Evolutionary conservation across 2,329 filamentous ascomycete genomes (phyloP), one percentile per base, ranked within the genome.

Genomic region (Trichophyton schoenleinii): DNA sequence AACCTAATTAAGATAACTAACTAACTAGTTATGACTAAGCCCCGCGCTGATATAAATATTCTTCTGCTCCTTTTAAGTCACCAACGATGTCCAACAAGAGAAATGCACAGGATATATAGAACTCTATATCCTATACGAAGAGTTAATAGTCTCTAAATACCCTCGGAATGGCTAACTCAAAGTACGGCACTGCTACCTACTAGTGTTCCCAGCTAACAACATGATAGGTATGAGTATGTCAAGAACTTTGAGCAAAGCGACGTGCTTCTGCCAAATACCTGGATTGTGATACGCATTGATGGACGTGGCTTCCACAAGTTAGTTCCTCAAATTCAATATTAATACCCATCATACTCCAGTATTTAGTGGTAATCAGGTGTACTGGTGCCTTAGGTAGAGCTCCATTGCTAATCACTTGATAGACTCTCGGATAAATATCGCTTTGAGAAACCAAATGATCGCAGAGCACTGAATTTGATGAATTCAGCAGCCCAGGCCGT

Each of bases 301-400:
- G 94, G 94, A 25, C 83, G 92, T 65, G 91, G 91, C 18, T 99
- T 99, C 75, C 94, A 91, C 69, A 96, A 95, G 90, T 95, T 31
- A 60, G 61, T 46, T 25, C 48, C 61, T 59, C 28, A 31, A 31
- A 31, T 31, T 31, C 28, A 31, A 31, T 31, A 1, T 41, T 59
- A 15, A 53, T 31, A 31, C 25, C 49, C 25, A 34, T 9, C 3
- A 20, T 52, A 8, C 11, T 25, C 25, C 48, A 25, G 3, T 34
- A 28, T 53, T n/a, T 34, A 4, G 28, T 15, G 3, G 25, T 34
- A 53, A 28, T 53, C 22, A 11, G 18, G 46, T 22, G 0, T 49
- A 22, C 18, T 11, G 25, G n/a, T 53, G 49, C 13, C 11, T n/a
- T 28, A 5, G 6, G 9, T 53, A 25, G 49, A 6, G 11, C 25